Conservation (phyloP, 1,284 basidiomycete genomes). For the Apiotrichum sp. region DNA sequence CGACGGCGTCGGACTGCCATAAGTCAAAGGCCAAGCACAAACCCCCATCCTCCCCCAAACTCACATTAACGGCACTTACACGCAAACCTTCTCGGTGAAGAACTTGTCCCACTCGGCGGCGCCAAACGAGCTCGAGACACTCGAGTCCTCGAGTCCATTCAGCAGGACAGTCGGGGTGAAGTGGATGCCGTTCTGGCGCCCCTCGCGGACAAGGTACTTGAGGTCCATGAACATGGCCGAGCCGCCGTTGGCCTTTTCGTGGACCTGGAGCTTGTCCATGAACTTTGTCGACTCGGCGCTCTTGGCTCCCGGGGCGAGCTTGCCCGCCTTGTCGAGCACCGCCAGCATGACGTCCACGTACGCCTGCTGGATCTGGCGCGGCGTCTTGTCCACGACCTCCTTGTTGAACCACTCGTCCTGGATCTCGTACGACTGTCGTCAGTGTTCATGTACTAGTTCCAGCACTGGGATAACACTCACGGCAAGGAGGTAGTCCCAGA, state of each 20-base stretch:
- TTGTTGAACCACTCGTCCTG: conserved; percentile 66
- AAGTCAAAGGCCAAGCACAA: no score
- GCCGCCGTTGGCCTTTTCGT: conserved; percentile 34
- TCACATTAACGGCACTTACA: not conserved
- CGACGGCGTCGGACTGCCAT: no score
- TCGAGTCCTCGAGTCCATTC: conserved; percentile 73
- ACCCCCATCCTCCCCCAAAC: no score
- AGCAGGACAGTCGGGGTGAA: conserved; percentile 83
- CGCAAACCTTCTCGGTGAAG: conserved; percentile 48
- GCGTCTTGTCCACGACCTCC: conserved; percentile 61
- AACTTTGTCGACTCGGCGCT: conserved; percentile 29
- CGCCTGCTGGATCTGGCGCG: conserved; percentile 7
- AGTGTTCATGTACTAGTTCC: not conserved
- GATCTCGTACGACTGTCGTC: conserved; percentile 61
- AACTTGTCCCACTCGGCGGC: conserved; percentile 80
- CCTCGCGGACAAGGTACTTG: conserved; percentile 59
- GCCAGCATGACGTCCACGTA: conserved; percentile 47
- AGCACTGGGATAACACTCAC: no score
- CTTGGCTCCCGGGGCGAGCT: conserved; percentile 25
- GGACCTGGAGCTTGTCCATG: conserved; percentile 31
- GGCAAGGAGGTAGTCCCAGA: conserved; percentile 66
- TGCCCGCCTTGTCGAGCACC: conserved; percentile 34
- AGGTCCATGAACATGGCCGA: conserved; percentile 49
- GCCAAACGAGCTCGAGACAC: conserved; percentile 77
- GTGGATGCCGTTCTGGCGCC: conserved; percentile 85